Percentiles rank a stretch among this genome's conserved stretches.
Conservation (phyloP, 139 green algal species). For the Coelastrella sp. region DNA sequence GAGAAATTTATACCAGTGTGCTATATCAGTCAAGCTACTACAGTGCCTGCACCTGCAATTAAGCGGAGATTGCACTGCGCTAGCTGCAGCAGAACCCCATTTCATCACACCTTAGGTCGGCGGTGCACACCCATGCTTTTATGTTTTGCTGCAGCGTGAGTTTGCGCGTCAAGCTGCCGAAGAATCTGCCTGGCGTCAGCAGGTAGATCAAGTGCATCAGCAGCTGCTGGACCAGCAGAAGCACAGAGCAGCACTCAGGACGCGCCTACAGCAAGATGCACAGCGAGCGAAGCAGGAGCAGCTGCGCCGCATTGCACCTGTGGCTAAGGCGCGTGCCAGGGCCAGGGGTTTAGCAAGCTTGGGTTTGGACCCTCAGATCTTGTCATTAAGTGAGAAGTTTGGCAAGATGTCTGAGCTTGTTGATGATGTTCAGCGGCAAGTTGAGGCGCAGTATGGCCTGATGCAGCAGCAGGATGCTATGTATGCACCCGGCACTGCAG, state of each 20-base stretch:
- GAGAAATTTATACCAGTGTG: too few species aligned
- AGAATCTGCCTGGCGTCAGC: conserved; percentile 32
- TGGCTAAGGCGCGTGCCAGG: conserved; percentile 31
- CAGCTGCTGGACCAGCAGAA: conserved; percentile 50
- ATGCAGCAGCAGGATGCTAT: conserved; percentile 25
- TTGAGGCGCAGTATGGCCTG: conserved; percentile 40
- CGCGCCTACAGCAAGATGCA: conserved; percentile 33
- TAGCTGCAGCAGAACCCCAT: too few species aligned
- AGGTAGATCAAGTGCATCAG: conserved; percentile 25
- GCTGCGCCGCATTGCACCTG: conserved; percentile 28
- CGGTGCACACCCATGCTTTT: too few species aligned
- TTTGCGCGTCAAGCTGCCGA: not conserved
- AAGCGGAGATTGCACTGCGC: too few species aligned
- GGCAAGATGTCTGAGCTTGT: conserved; percentile 23
- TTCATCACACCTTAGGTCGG: too few species aligned
- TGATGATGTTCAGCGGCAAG: conserved; percentile 44
- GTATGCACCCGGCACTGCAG: not conserved
- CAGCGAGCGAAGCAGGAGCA: conserved; percentile 38
- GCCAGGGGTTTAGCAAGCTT: conserved; percentile 25
- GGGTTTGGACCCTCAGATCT: conserved; percentile 25
- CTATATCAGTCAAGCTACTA: too few species aligned
- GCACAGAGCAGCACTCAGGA: conserved; percentile 33
- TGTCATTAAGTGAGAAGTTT: conserved; percentile 41
- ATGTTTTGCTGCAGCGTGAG: not conserved
- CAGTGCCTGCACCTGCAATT: too few species aligned